phyloP scores from a whole-genome alignment of 1,284 basidiomycete genomes.

The Moesziomyces antarcticus region DNA sequence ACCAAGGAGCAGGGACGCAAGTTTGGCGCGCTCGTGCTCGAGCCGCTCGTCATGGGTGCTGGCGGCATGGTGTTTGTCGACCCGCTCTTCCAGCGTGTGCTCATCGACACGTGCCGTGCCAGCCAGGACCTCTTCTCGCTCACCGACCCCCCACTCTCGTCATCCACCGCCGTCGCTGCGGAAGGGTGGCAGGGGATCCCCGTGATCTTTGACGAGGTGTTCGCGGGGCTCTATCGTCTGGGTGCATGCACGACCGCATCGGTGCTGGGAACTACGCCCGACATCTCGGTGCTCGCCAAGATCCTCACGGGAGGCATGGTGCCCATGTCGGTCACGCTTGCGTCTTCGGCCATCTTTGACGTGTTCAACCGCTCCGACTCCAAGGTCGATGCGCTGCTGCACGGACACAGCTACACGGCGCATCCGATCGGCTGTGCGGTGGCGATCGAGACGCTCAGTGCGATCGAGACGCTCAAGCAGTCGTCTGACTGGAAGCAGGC shows the following conservation, averaged over 20 bases:
- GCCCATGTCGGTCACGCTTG: slow-evolving; percentile 81
- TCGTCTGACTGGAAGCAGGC: slow-evolving; percentile 75
- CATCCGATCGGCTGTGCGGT: slow-evolving; percentile 80
- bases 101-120: slow-evolving; percentile 83
- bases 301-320: slow-evolving; percentile 92
- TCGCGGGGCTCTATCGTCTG: slow-evolving; percentile 87
- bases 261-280: slow-evolving; percentile 56
- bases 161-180: slow-evolving; percentile 26
- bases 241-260: slow-evolving; percentile 70
- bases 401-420: slow-evolving; percentile 86
- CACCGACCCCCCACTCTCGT: slow-evolving; percentile 51
- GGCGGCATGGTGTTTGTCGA: slow-evolving; percentile 98
- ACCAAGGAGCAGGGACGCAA: slow-evolving; percentile 63
- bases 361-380: slow-evolving; percentile 78
- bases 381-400: slow-evolving; percentile 87
- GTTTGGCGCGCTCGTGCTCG: slow-evolving; percentile 82
- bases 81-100: slow-evolving; percentile 89
- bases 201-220: slow-evolving; percentile 96
- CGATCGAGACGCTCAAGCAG: slow-evolving; percentile 72
- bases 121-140: slow-evolving; percentile 70
- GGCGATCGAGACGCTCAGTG: slow-evolving; percentile 80
- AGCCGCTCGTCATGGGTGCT: slow-evolving; percentile 93
- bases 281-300: slow-evolving; percentile 92
- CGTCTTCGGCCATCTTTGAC: slow-evolving; percentile 80
- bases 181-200: slow-evolving; percentile 79